Base-by-base conservation (phyloP, 208 protist genomes). In the Acanthamoeba culbertsoni region DNA sequence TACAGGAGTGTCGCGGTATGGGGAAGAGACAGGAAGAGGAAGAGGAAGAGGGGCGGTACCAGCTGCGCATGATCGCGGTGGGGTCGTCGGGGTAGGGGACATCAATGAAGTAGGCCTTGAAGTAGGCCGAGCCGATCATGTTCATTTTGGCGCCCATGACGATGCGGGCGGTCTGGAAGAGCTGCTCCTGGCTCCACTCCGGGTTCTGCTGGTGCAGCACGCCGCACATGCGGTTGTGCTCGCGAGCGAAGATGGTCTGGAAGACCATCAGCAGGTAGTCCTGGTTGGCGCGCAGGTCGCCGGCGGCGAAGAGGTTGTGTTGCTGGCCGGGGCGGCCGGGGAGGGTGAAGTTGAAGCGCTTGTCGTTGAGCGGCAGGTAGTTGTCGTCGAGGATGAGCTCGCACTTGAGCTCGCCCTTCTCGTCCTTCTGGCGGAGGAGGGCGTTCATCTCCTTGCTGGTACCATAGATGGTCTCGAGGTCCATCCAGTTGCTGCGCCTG, bases 161-260 rank as follows among this genome's bases (percentile, higher is more conserved):
- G 40, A 79, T 43, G 42, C 68, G 68, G 37, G 68, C 35, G 26
- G 40, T 43, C 68, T 79, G 68, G 68, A 51, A 79, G 20, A 45
- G 68, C 68, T 79, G 68, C 40, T 79, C 68, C 18, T 37, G 37
- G 42, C 48, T 79, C 68, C 68, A 79, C 35, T 43, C 42, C 1
- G 68, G 68, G 26, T 79, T 33, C 68, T 43, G n/a, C 26, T 28
- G 26, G 40, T 79, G 35, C 68, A 79, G 68, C 68, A 51, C 68
- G 40, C 40, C 68, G 42, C 68, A 79, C 68, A 79, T 43, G 42
- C 68, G 68, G 68, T 79, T 79, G 68, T 79, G 68, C 68, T 79
- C 68, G 68, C 68, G 68, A 18, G 48, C 35, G 37, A 79, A 79
- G 37, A 79, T 18, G 12, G 42, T 51, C 35, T 79, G 68, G 40